Evolutionary conservation across 2,329 filamentous ascomycete species (phyloP), one percentile per base, ranked within the genome.

Genomic region (Exophiala lecanii-corni): DNA sequence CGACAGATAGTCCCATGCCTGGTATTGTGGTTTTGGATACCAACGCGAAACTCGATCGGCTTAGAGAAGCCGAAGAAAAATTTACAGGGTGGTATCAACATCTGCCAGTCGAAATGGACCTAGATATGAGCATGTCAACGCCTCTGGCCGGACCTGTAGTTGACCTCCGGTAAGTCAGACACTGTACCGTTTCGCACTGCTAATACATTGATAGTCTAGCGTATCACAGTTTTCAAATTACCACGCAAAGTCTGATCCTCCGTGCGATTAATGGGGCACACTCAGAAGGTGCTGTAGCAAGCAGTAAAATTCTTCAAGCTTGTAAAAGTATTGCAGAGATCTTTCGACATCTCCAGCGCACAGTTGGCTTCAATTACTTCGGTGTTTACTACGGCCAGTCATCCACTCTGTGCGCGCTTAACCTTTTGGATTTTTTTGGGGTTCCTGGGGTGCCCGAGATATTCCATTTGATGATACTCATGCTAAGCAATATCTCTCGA

Each of bases 1-100:
- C 39, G 16, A 32, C 36, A 12, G 39, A 42, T 32, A 42, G 39
- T 30, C 39, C 39, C 12, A 13, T 36, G 6, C 39, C 39, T 20
- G 39, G 39, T n/a, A 18, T 20, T 26, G 12, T 26, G 18, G 9
- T 21, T 17, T 18, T 42, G 18, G 31, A 36, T 16, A 18, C 12
- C 12, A 13, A 13, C 3, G 31, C 15, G 16, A 18, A 32, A 16
- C n/a, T 32, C n/a, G 20, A 21, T 21, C 35, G 20, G 19, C 26
- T 38, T 12, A 15, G n/a, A 17, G 19, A 19, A n/a, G 18, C 20
- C 20, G 33, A 6, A 6, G 6, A 36, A 20, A 4, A 18, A n/a
- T 36, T 36, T 13, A 4, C n/a, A n/a, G 6, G 5, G 15, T 36
- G 33, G 33, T 15, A 36, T 17, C 33, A 36, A 36, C 13, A 36